Evolutionary conservation across 352 stramenopile species (phyloP).

Genomic region (Aphanomyces astaci): DNA sequence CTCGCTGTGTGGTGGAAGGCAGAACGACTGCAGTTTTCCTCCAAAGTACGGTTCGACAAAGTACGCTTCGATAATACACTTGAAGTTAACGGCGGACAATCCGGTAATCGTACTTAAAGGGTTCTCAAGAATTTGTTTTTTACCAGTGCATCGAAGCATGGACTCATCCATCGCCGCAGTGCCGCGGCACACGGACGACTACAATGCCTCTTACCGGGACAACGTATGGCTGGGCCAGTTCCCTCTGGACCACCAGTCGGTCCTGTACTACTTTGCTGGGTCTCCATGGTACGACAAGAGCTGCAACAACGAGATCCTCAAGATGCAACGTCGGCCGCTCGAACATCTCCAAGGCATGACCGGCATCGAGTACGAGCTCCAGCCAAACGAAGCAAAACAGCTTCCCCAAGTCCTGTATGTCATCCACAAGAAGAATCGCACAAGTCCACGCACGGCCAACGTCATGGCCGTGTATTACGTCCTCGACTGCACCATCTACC

Average conservation of each 20-base stretch:
- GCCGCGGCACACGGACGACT: conserved; percentile 60
- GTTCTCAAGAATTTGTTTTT: too few species aligned
- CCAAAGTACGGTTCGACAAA: too few species aligned
- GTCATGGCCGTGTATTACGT: conserved; percentile 84
- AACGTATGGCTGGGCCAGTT: conserved; percentile 84
- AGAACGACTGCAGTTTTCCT: too few species aligned
- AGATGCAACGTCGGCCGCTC: conserved; percentile 81
- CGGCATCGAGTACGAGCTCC: conserved; percentile 83
- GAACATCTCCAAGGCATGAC: conserved; percentile 84
- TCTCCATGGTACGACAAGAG: conserved; percentile 84
- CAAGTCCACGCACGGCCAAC: conserved; percentile 64
- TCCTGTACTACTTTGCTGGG: conserved; percentile 83
- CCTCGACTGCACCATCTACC: conserved; percentile 79
- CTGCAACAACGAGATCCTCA: conserved; percentile 86
- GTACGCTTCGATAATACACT: not conserved
- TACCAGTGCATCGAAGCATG: conserved; percentile 32
- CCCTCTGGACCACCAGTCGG: conserved; percentile 71
- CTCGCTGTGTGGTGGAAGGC: conserved; percentile 2
- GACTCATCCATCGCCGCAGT: conserved; percentile 30
- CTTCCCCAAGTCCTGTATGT: conserved; percentile 80
- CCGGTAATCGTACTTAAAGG: not conserved
- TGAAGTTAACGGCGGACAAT: too few species aligned
- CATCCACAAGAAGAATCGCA: conserved; percentile 79
- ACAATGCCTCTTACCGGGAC: conserved; percentile 82
- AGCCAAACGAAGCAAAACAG: conserved; percentile 76